Conservation (phyloP, 306 rosid genomes). For the Gastrolobium villosum region DNA sequence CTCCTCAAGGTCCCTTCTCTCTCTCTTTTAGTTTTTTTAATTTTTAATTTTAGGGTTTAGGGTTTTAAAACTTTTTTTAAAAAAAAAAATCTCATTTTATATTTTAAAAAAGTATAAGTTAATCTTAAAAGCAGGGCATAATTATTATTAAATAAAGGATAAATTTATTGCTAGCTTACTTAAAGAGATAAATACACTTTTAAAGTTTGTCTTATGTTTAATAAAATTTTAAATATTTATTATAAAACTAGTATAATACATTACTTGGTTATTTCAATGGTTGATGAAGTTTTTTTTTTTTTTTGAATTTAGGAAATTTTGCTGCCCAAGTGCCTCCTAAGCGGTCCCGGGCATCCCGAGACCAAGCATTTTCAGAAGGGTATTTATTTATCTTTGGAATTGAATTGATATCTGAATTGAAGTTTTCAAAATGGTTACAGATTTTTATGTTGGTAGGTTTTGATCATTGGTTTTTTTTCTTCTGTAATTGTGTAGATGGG, state of each 20-base stretch:
- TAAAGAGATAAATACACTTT: no score
- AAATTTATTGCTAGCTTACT: no score
- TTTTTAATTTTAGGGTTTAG: no score
- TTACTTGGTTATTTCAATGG: slow-evolving; percentile 3
- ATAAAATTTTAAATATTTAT: neutral
- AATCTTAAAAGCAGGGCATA: no score
- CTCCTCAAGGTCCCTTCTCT: slow-evolving; percentile 61
- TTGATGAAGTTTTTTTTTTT: neutral
- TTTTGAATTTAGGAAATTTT: slow-evolving; percentile 53
- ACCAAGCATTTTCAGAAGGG: slow-evolving; percentile 77
- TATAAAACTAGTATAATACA: neutral
- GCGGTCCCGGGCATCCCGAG: slow-evolving; percentile 62
- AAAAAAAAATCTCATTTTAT: no score
- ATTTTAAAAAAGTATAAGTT: no score
- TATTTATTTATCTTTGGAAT: slow-evolving; percentile 42
- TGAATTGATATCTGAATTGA: slow-evolving; percentile 39
- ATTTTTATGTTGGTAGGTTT: neutral
- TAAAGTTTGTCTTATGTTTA: neutral
- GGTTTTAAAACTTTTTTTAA: no score
- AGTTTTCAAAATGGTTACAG: neutral
- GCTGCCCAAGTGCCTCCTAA: slow-evolving; percentile 54
- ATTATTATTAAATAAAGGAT: no score
- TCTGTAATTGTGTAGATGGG: slow-evolving; percentile 74
- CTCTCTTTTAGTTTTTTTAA: no score
- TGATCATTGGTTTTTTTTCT: slow-evolving; percentile 39